Evolutionary conservation across 2,329 filamentous ascomycete genomes (phyloP), one percentile per base, ranked within the genome.

Genomic region (Fusarium sp.): DNA sequence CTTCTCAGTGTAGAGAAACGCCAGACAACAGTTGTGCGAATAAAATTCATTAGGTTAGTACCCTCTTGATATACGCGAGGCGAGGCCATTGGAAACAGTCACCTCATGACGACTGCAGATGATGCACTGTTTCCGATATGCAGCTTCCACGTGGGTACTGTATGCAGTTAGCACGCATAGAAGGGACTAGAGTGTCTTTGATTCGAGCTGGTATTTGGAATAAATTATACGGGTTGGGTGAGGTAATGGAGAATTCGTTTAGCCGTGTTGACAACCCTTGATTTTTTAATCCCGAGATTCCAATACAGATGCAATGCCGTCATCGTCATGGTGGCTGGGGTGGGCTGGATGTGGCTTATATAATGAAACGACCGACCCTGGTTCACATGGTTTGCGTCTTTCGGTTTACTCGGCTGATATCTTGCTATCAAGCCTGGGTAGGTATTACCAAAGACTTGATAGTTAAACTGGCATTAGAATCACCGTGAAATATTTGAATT

Each of bases 21-120:
- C n/a, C 3, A 43, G 40, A 22, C 40, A 43, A 12, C 20, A 56
- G 15, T 56, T 33, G 52, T 56, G 52, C 52, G 52, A 33, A 30
- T 58, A 38, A 54, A 32, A 25, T 30, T 25, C 22, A 27, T 35
- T n/a, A 20, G 32, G 33, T 27, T 38, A 4, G 22, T 59, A 59
- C 32, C 30, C 32, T 37, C 32, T 62, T 25, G 9, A 52, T 32
- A 62, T 20, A 47, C 43, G 40, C 59, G 32, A 61, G 35, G 27
- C 59, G 32, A 61, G 35, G 27, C 27, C 27, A 56, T 35, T 60
- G 37, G 43, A 32, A 59, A n/a, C 38, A 47, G 59, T 58, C 45
- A 40, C 65, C 66, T 61, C 68, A 72, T 62, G 45, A 56, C 45
- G 27, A 25, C 35, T 35, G 58, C 57, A 20, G 32, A 72, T 69